Evolutionary conservation across 352 stramenopile genomes (phyloP).

Genomic region (Globisporangium megalacanthum): DNA sequence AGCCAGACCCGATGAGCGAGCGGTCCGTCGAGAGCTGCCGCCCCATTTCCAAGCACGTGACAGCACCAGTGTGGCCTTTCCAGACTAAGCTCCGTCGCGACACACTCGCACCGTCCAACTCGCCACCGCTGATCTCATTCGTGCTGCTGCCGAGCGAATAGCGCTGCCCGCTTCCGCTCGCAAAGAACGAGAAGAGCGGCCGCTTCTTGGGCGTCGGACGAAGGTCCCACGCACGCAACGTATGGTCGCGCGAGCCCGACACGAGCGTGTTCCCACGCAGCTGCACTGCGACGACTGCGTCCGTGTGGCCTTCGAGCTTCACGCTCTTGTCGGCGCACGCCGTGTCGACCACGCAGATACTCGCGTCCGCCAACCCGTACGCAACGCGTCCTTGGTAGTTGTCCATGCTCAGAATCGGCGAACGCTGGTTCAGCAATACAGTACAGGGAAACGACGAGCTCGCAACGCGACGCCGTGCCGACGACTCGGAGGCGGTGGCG

Average conservation of each 20-base stretch:
- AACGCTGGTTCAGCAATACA: conserved; percentile 15
- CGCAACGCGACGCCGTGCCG: conserved; percentile 5
- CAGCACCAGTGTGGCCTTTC: conserved; percentile 49
- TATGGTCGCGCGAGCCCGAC: conserved; percentile 66
- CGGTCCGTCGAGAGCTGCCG: conserved; percentile 57
- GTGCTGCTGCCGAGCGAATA: conserved; percentile 6
- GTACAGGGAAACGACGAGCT: conserved; percentile 10
- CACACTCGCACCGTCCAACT: conserved; percentile 51
- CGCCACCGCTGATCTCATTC: conserved; percentile 15
- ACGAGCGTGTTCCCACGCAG: conserved; percentile 58
- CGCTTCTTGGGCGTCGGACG: conserved; percentile 50
- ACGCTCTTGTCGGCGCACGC: conserved; percentile 24
- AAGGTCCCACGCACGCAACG: conserved; percentile 69
- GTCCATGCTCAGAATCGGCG: conserved; percentile 50
- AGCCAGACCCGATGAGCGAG: conserved; percentile 58
- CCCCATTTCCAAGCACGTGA: conserved; percentile 70
- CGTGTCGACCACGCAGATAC: conserved; percentile 37
- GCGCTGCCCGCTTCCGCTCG: conserved; percentile 10
- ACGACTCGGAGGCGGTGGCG: not conserved
- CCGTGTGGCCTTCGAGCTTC: conserved; percentile 51
- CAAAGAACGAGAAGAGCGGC: conserved; percentile 65
- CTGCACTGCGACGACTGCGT: conserved; percentile 48
- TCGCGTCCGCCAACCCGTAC: conserved; percentile 39
- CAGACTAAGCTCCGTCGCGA: conserved; percentile 61
- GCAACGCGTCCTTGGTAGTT: conserved; percentile 42